phyloP scores from a whole-genome alignment of 345 rosid species.

The Aegle marmelos region DNA sequence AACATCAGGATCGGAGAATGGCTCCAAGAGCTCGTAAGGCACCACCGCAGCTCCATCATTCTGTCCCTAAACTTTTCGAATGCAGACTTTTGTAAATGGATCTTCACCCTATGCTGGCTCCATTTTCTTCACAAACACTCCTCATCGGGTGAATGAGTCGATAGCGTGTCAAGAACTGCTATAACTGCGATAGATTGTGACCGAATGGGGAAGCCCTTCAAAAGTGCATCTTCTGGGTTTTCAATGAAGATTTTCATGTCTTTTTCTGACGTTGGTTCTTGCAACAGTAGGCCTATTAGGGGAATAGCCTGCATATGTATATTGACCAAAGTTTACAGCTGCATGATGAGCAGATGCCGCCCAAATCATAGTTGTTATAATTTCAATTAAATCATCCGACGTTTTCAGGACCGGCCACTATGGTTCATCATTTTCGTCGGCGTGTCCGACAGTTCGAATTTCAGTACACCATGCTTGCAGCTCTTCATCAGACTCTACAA shows the following conservation, averaged over 20 bases:
- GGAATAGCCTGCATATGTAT: slow-evolving; percentile 43
- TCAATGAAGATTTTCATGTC: slow-evolving; percentile 29
- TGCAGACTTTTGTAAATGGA: slow-evolving; percentile 23
- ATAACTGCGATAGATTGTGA: slow-evolving; percentile 44
- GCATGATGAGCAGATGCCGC: slow-evolving; percentile 50
- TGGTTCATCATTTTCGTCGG: slow-evolving; percentile 42
- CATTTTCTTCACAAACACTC: slow-evolving; percentile 37
- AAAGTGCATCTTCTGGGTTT: slow-evolving; percentile 32
- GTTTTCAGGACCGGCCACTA: slow-evolving; percentile 49
- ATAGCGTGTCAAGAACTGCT: slow-evolving; percentile 37
- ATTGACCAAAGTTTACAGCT: slow-evolving; percentile 55
- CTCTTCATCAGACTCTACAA: slow-evolving; percentile 36
- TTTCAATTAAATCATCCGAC: slow-evolving; percentile 27
- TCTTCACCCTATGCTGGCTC: slow-evolving; percentile 34
- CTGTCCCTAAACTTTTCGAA: slow-evolving; percentile 35
- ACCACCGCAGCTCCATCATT: slow-evolving; percentile 35
- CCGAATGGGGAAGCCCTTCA: slow-evolving; percentile 39
- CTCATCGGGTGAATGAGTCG: slow-evolving; percentile 48
- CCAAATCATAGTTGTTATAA: slow-evolving; percentile 42
- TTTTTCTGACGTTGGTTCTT: slow-evolving; percentile 21
- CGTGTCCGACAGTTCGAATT: slow-evolving; percentile 47
- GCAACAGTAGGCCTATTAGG: slow-evolving; percentile 48
- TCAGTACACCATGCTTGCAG: slow-evolving; percentile 61
- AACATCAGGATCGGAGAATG: slow-evolving; percentile 34
- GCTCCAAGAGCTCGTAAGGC: slow-evolving; percentile 43